Evolutionary conservation across 164 flowering plant species (phyloP), one percentile per base, ranked within the genome.

Genomic region (Piper betle): DNA sequence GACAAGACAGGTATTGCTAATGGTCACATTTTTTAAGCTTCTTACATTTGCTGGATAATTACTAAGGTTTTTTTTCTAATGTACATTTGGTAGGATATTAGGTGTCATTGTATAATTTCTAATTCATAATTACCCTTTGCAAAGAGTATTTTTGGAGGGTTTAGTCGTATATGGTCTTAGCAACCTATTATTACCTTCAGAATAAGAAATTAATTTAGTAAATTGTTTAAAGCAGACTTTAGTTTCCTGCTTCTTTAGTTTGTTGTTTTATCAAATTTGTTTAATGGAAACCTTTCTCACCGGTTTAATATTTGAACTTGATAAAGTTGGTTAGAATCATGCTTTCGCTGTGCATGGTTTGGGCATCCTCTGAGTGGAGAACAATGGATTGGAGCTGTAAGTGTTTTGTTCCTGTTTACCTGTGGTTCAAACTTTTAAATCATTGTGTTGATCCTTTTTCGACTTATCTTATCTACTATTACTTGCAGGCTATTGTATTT

Each of bases 291-390:
- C 3, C 15, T 46, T 46, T 38, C 11, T 10, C 12, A 5, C 38
- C 5, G 0, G 39, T 25, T 25, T 4, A 4, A 13, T 25, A 55
- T 10, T 55, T 55, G 57, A n/a, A 19, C 10, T 2, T 55, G 57
- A 25, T 25, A n/a, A 65, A 86, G 94, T 73, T 90, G 83, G 81
- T 77, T 62, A 90, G 96, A 89, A 94, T 94, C 71, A 68, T 91
- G 78, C 79, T 94, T 53, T 94, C 97, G n/a, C 86, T 97, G 62
- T n/a, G n/a, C n/a, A n/a, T n/a, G n/a, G n/a, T n/a, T n/a, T 73
- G 56, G 75, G 1, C 99, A 91, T 73, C 96, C 99, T 9, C 78
- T 94, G 18, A 86, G 96, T 74, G 77, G 84, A 81, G 80, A 80
- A 59, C 97, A 94, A 64, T 80, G 80, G 75, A 69, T 83, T 64